Conservation (phyloP, 202 grass and related monocot genomes). For the Brachypodium distachyon region DNA sequence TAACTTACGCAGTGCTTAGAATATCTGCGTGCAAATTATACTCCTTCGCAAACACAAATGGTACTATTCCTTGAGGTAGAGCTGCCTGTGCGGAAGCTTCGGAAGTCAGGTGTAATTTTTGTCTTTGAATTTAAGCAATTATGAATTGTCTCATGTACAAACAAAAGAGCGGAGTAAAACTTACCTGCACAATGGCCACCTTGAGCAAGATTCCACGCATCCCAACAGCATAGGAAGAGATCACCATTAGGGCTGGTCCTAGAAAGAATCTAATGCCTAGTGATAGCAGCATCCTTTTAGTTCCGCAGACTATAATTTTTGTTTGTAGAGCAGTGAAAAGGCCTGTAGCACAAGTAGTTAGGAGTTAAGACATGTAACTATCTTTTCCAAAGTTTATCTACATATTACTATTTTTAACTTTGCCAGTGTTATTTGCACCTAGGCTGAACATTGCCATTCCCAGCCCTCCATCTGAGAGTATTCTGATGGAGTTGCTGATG, state of each 20-base stretch:
- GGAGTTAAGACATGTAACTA: background rate
- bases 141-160: background rate
- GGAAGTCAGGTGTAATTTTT: background rate
- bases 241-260: slow-evolving; percentile 61
- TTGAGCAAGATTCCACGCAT: slow-evolving; percentile 58
- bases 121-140: background rate
- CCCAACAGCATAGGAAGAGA: slow-evolving; percentile 62
- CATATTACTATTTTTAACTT: slow-evolving; percentile 10
- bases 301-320: slow-evolving; percentile 77
- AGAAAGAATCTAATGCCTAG: slow-evolving; percentile 68
- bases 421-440: slow-evolving; percentile 32
- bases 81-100: slow-evolving; percentile 46
- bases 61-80: slow-evolving; percentile 93
- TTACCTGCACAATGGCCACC: slow-evolving; percentile 81
- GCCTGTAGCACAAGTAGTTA: slow-evolving; percentile 38
- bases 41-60: slow-evolving; percentile 89
- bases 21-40: slow-evolving; percentile 79
- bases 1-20: slow-evolving; percentile 67
- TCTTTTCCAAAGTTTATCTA: background rate
- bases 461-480: slow-evolving; percentile 85
- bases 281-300: slow-evolving; percentile 51
- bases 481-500: slow-evolving; percentile 57
- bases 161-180: background rate
- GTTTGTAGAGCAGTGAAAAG: slow-evolving; percentile 76
- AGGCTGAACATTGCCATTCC: slow-evolving; percentile 99